A percentile compares a stretch with the other conserved stretches of the same genome.
phyloP scores from a whole-genome alignment of 345 rosid species.

The Melaleuca alternifolia region DNA sequence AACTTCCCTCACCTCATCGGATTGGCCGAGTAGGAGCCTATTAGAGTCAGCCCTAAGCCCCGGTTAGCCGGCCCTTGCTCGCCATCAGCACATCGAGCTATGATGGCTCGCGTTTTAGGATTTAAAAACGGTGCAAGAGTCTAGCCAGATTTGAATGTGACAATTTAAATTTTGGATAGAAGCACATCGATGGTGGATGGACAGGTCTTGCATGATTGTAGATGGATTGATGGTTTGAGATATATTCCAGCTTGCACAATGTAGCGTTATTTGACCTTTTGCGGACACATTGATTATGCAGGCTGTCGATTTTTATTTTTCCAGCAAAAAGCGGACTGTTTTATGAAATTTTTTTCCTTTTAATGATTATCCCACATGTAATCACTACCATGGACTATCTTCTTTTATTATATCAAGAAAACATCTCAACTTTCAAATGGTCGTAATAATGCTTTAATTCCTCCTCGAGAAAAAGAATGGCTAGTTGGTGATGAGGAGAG shows the following conservation, averaged over 20 bases:
- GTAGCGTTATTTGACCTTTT: background rate
- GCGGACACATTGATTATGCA: background rate
- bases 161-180: background rate
- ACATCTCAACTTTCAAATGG: background rate
- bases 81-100: constrained; percentile 1
- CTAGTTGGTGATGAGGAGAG: background rate
- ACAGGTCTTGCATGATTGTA: background rate
- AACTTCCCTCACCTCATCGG: constrained; percentile 28
- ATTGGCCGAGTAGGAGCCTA: constrained; percentile 17
- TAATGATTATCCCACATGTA: background rate
- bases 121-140: background rate
- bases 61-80: constrained; percentile 11
- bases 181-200: background rate
- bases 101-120: background rate
- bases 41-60: constrained; percentile 16
- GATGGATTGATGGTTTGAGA: background rate
- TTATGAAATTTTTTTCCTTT: too few relatives aligned
- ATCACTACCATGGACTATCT: background rate
- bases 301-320: background rate
- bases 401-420: background rate
- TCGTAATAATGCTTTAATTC: background rate
- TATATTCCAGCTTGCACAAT: background rate
- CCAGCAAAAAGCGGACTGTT: background rate
- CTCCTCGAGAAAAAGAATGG: background rate
- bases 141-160: background rate